Evolutionary conservation across 148 eudicot genomes (phyloP), one percentile per base, ranked within the genome.

Genomic region (Cornus florida): DNA sequence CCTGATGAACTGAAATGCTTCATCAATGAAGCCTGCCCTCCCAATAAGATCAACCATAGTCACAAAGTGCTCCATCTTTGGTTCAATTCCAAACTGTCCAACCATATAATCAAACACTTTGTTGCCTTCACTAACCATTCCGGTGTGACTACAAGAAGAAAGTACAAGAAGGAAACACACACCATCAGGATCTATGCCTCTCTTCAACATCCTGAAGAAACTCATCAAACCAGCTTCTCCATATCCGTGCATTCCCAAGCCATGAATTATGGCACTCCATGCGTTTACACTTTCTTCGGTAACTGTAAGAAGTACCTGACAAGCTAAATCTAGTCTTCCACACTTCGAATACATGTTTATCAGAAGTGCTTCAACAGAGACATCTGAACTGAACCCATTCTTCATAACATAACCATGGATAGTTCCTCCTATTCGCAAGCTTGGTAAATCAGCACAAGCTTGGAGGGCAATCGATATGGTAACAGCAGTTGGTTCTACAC

Each of bases 391-490:
- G 16, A 60, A 17, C 65, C 65, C 65, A 20, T 60, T 16, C 16
- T 60, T 60, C n/a, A 60, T 3, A 1, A 62, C 22, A 62, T 6
- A 62, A 62, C 66, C 23, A 20, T 62, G 66, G 66, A 62, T n/a
- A 62, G 66, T 62, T n/a, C 20, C 66, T 62, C 66, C 66, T 62
- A 24, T 62, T n/a, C 11, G 66, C 66, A 62, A 62, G 66, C 65
- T 60, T 60, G 65, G 65, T 17, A 60, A 60, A 60, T 60, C 65
- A 60, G 65, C 65, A 60, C 65, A 60, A 60, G 65, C 66, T 62
- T 62, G 66, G 66, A 62, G 8, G 10, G 66, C 17, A 6, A 62
- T 17, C 19, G 19, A 62, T 7, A 62, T 19, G 0, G 66, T 62
- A 62, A 62, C 66, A 62, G 23, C 23, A 6, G 66, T 62, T 6